Evolutionary conservation across 495 filamentous ascomycete species (phyloP).

Genomic region (Hypoxylon fuscum): DNA sequence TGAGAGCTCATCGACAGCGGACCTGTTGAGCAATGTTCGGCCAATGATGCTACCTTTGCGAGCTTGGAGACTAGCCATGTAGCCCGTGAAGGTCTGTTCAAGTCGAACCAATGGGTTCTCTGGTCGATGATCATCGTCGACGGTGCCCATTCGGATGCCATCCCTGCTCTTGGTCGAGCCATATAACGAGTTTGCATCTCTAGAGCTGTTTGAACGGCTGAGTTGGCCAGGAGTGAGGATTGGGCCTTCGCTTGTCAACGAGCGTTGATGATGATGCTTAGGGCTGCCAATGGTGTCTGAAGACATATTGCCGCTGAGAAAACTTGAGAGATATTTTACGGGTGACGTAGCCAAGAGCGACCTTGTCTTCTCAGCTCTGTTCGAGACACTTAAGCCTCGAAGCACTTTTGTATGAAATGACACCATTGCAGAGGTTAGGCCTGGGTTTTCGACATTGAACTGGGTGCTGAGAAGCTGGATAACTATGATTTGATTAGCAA

Average conservation of each 20-base stretch:
- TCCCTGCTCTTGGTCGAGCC: conserved; percentile 60
- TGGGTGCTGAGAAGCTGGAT: conserved; percentile 73
- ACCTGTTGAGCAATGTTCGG: conserved; percentile 73
- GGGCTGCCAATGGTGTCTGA: conserved; percentile 38
- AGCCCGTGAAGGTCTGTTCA: conserved; percentile 87
- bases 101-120: conserved; percentile 71
- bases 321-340: conserved; percentile 87
- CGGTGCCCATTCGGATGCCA: conserved; percentile 49
- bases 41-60: conserved; percentile 88
- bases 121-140: conserved; percentile 59
- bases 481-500: conserved; percentile 53
- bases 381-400: conserved; percentile 69
- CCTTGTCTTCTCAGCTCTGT: conserved; percentile 67
- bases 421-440: conserved; percentile 69
- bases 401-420: conserved; percentile 78
- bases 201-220: conserved; percentile 52
- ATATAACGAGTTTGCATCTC: conserved; percentile 54
- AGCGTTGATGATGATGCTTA: conserved; percentile 53
- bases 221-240: conserved; percentile 45
- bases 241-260: conserved; percentile 48
- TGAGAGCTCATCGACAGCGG: conserved; percentile 74
- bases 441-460: conserved; percentile 72
- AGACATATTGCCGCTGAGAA: conserved; percentile 67
- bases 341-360: conserved; percentile 81
- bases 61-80: conserved; percentile 81